Evolutionary conservation across 2,329 filamentous ascomycete species (phyloP).

Genomic region (Paraphoma chrysanthemicola): DNA sequence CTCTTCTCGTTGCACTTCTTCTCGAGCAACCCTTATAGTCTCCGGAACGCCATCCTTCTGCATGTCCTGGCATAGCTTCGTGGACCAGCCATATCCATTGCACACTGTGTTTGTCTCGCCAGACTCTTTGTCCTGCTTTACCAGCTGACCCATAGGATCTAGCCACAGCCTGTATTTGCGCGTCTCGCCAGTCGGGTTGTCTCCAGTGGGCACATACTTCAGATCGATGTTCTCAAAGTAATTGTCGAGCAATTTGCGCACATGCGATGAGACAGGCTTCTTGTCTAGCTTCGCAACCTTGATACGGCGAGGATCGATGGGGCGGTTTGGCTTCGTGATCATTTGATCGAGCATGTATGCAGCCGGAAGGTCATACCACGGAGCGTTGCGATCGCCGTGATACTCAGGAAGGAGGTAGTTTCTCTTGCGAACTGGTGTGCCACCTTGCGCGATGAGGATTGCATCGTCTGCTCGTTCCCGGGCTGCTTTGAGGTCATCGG

Average conservation of each 20-base stretch:
- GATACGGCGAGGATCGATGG: conserved; percentile 75
- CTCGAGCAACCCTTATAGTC: conserved; percentile 27
- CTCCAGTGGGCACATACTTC: conserved; percentile 56
- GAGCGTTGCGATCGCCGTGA: conserved; percentile 75
- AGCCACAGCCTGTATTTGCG: conserved; percentile 58
- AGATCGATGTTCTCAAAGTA: conserved; percentile 67
- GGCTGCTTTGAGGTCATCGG: conserved; percentile 64
- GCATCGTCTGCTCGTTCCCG: conserved; percentile 61
- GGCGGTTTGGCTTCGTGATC: conserved; percentile 74
- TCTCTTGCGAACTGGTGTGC: conserved; percentile 56
- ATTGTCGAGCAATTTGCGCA: conserved; percentile 74
- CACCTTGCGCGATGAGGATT: conserved; percentile 41
- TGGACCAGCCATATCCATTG: conserved; percentile 90
- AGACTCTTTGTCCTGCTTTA: conserved; percentile 70
- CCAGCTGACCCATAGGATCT: conserved; percentile 76
- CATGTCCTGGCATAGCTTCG: conserved; percentile 81
- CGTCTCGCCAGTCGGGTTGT: conserved; percentile 41
- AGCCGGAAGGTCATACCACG: conserved; percentile 84
- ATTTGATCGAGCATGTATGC: conserved; percentile 82
- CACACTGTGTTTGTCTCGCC: conserved; percentile 70
- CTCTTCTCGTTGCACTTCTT: conserved; percentile 25
- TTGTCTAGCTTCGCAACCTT: conserved; percentile 69
- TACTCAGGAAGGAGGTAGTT: conserved; percentile 74
- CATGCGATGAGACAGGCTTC: conserved; percentile 68
- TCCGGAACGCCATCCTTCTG: conserved; percentile 53